Evolutionary conservation across 2,329 filamentous ascomycete genomes (phyloP).

Genomic region (Colletotrichum tanaceti): DNA sequence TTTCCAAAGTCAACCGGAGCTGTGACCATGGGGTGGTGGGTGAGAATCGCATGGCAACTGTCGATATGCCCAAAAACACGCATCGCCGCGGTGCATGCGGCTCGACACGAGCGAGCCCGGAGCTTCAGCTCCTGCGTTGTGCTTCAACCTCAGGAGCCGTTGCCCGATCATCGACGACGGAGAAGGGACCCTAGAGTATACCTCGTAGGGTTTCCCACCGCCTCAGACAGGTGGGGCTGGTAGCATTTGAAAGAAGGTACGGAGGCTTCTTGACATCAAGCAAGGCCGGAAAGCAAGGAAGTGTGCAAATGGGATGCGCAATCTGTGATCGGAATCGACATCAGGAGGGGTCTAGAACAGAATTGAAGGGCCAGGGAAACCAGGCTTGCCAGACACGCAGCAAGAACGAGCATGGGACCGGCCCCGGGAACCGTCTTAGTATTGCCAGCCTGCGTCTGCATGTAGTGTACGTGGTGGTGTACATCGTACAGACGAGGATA

Average conservation of each 20-base stretch:
- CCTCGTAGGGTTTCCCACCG: conserved; percentile 29
- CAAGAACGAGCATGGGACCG: conserved; percentile 8
- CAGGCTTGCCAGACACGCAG: conserved; percentile 17
- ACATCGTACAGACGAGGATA: conserved; percentile 5
- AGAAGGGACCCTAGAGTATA: conserved; percentile 3
- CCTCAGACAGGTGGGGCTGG: conserved; percentile 27
- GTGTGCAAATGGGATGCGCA: conserved; percentile 23
- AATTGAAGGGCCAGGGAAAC: conserved; percentile 32
- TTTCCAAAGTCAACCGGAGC: background rate
- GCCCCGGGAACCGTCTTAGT: conserved; percentile 14
- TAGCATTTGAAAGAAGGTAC: conserved; percentile 20
- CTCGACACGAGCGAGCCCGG: conserved; percentile 10
- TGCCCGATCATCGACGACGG: conserved; percentile 1
- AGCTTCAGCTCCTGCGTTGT: conserved; percentile 33
- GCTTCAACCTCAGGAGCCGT: background rate
- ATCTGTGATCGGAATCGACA: conserved; percentile 30
- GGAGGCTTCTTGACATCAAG: conserved; percentile 16
- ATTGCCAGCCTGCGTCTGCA: conserved; percentile 11
- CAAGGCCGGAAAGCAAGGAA: conserved; percentile 35
- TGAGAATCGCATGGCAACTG: background rate
- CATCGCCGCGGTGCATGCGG: background rate
- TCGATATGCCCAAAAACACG: background rate
- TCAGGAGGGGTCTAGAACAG: conserved; percentile 29
- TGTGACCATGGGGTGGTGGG: background rate
- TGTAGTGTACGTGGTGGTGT: background rate